Evolutionary conservation across 2,329 filamentous ascomycete genomes (phyloP).

Genomic region (Plectosphaerella sp.): DNA sequence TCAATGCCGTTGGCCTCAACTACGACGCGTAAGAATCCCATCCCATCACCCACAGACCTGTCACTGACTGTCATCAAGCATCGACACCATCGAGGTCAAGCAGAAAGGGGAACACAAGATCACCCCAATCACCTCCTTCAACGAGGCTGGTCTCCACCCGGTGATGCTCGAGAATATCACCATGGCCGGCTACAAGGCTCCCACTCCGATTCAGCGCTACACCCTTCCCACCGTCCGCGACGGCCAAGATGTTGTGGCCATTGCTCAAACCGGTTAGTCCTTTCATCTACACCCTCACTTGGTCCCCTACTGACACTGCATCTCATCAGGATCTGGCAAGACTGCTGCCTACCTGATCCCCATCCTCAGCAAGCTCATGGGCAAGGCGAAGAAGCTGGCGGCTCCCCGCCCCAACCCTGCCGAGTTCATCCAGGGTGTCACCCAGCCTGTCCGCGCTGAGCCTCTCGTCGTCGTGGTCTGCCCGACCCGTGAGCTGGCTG

Average conservation of each 20-base stretch:
- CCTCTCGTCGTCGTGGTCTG: conserved; percentile 82
- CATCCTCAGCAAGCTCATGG: conserved; percentile 87
- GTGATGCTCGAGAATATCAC: conserved; percentile 73
- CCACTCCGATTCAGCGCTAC: conserved; percentile 86
- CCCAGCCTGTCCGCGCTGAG: conserved; percentile 63
- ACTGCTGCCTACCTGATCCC: conserved; percentile 91
- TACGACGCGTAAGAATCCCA: conserved; percentile 53
- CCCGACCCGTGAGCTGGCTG: conserved; percentile 84
- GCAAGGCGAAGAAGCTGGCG: conserved; percentile 84
- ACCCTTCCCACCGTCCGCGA: conserved; percentile 73
- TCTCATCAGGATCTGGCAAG: conserved; percentile 77
- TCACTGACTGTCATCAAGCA: conserved; percentile 34
- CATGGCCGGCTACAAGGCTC: conserved; percentile 63
- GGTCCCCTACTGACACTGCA: background rate
- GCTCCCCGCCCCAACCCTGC: conserved; percentile 67
- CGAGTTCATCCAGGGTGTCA: conserved; percentile 44
- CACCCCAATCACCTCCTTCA: conserved; percentile 53
- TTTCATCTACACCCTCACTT: background rate
- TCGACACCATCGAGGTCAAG: conserved; percentile 47
- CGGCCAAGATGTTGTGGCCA: conserved; percentile 78
- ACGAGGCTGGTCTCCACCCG: conserved; percentile 79
- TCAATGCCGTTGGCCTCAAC: conserved; percentile 49
- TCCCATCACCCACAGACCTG: background rate
- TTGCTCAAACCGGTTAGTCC: conserved; percentile 85
- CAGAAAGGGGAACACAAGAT: conserved; percentile 55